Percentiles rank a stretch among this genome's conserved stretches.
phyloP scores from a whole-genome alignment of 2,329 filamentous ascomycete species.

The Colletotrichum agaves region DNA sequence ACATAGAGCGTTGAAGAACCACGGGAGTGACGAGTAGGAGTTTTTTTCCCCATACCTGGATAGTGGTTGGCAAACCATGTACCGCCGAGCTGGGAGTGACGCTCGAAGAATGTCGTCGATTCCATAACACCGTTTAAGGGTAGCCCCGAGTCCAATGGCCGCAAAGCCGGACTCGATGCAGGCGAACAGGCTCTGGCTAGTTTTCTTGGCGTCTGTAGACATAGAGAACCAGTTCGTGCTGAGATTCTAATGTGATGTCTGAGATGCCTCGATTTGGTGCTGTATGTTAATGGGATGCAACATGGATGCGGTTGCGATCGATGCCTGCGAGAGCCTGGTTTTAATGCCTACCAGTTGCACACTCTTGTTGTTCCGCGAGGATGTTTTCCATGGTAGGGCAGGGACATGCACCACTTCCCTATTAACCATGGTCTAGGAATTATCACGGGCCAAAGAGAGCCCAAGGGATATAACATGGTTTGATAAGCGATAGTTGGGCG shows the following conservation, averaged over 20 bases:
- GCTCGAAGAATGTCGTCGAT: constrained; percentile 72
- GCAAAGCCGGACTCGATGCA: constrained; percentile 70
- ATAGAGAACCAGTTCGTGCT: background rate
- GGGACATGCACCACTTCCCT: background rate
- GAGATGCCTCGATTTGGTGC: background rate
- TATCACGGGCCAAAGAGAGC: too few relatives aligned
- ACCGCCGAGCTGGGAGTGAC: constrained; percentile 66
- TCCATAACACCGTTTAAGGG: constrained; percentile 65
- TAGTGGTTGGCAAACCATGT: constrained; percentile 71
- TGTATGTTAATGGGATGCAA: background rate
- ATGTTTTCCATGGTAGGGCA: background rate
- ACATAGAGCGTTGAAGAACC: background rate
- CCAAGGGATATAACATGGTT: too few relatives aligned
- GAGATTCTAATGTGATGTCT: background rate
- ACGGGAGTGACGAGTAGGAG: background rate
- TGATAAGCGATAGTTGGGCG: too few relatives aligned
- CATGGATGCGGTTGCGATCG: background rate
- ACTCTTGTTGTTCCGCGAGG: background rate
- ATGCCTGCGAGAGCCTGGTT: background rate
- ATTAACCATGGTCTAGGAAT: too few relatives aligned
- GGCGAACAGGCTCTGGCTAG: constrained; percentile 50
- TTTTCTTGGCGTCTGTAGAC: background rate
- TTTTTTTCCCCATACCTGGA: constrained; percentile 54
- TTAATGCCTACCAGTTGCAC: background rate
- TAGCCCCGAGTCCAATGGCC: constrained; percentile 69